Base-by-base conservation (phyloP, 257 asterid genomes). In the Nicotiana obtusifolia region DNA sequence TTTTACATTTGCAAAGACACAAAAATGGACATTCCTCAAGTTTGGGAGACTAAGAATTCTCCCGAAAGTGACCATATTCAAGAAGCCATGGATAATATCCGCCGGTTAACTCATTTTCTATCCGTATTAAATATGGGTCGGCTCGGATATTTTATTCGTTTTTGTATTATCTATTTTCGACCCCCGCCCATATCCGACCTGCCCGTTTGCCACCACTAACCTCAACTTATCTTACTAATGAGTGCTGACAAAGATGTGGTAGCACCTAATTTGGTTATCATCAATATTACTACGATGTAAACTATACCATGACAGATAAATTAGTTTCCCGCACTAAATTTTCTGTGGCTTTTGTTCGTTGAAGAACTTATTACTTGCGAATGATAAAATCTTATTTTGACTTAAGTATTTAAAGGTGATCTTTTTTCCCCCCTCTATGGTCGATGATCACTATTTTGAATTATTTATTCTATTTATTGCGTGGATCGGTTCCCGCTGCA, bases 221-320 rank as follows among this genome's bases (percentile, higher is more conserved):
- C 15, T 49, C n/a, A 54, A 22, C 33, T 20, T 22, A 71, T 71
- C 59, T 44, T 13, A 41, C 14, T 41, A 44, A 71, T 71, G 78
- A 71, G 22, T 44, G 14, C 60, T 71, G 78, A 71, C 78, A 71
- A 71, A 71, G 78, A 44, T 41, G 59, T 71, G 59, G 20, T 44
- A n/a, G 60, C 35, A 44, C 35, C 60, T 44, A 3, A 7, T 14
- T 44, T 44, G 44, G 60, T 71, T 54, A 44, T 64, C 41, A 64
- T 71, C 78, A 44, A 22, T 41, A 44, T 71, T 22, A 22, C 64
- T 57, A 16, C 16, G 60, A 54, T 54, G 5, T 54, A 54, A 54
- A 16, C 19, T 54, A 57, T 44, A 11, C 24, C 7, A 11, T 0
- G 4, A 69, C 0, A 1, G 33, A 20, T 41, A 1, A 11, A 2